Conservation (phyloP, 768 basidiomycete species). For the Brasilioporus rufonigricans region DNA sequence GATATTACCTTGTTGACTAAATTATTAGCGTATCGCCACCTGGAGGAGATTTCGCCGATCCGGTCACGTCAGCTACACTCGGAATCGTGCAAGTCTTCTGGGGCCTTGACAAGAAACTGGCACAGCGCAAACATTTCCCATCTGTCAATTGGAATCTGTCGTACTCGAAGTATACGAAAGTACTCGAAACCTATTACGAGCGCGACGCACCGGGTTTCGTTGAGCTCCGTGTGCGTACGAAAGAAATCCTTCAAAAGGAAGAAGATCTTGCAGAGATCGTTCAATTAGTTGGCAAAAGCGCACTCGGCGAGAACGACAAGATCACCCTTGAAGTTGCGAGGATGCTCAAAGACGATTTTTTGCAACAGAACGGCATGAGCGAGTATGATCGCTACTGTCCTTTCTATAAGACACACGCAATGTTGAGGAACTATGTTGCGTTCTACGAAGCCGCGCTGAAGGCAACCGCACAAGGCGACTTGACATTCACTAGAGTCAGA, state of each 20-base stretch:
- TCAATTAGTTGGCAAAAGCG: slow-evolving; percentile 98
- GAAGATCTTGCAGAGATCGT: slow-evolving; percentile 99
- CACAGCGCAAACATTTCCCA: slow-evolving; percentile 98
- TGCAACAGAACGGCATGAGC: slow-evolving; percentile 99
- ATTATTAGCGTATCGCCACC: slow-evolving; percentile 86
- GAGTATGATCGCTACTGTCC: slow-evolving; percentile 97
- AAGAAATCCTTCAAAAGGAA: slow-evolving; percentile 98
- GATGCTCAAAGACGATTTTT: slow-evolving; percentile 96
- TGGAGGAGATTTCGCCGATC: slow-evolving; percentile 99
- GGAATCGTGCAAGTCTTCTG: slow-evolving; percentile 99
- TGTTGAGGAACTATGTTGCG: slow-evolving; percentile 92
- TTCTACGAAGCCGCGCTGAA: slow-evolving; percentile 91
- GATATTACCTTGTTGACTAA: slow-evolving; percentile 9
- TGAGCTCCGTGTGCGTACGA: slow-evolving; percentile 85
- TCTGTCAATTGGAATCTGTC: slow-evolving; percentile 99
- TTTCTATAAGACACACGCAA: slow-evolving; percentile 97
- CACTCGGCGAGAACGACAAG: slow-evolving; percentile 96
- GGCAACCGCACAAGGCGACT: slow-evolving; percentile 78
- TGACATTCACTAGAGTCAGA: slow-evolving; percentile 84
- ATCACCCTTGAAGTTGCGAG: slow-evolving; percentile 96
- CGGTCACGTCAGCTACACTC: slow-evolving; percentile 95
- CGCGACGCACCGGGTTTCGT: slow-evolving; percentile 91
- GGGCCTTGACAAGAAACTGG: slow-evolving; percentile 99
- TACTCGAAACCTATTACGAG: slow-evolving; percentile 92
- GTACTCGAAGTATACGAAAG: slow-evolving; percentile 97